These are phyloP conservation scores for Canavalia ensiformis DNA, from an alignment of 306 rosid genomes.

Conservation along the genomic window DNA sequence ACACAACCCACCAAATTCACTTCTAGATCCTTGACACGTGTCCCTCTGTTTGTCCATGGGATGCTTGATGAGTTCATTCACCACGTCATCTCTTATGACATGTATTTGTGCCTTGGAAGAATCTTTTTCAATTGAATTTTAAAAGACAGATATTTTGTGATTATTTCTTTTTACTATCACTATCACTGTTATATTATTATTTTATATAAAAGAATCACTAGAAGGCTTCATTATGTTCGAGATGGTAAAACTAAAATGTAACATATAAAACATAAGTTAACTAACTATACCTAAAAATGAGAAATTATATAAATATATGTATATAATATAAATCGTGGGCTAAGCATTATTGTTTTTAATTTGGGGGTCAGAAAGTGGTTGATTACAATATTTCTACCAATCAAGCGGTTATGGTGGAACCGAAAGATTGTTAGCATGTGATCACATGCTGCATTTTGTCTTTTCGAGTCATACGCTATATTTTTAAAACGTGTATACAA, in stretches of 20 bases:
- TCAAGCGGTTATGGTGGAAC: slow-evolving; percentile 70
- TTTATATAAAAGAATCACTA: too few species aligned
- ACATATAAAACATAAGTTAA: neutral
- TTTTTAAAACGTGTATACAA: neutral
- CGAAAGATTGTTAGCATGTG: slow-evolving; percentile 74
- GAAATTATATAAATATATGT: neutral
- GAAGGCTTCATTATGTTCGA: too few species aligned
- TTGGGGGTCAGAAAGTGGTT: slow-evolving; percentile 31
- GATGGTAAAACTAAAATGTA: neutral
- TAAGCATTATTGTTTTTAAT: neutral
- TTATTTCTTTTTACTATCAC: too few species aligned
- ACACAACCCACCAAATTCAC: neutral
- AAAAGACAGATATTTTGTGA: neutral
- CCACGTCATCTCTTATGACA: neutral
- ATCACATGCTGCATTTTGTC: slow-evolving; percentile 77
- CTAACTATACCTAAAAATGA: neutral
- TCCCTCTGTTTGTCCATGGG: neutral
- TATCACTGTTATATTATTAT: too few species aligned
- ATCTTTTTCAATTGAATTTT: neutral
- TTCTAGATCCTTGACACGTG: slow-evolving; percentile 49
- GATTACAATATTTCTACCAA: slow-evolving; percentile 45
- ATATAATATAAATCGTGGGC: neutral
- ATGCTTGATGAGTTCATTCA: neutral
- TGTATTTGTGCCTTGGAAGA: neutral
- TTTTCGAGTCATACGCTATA: slow-evolving; percentile 38